A percentile compares a stretch with the other conserved stretches of the same genome.
Conservation (phyloP, 768 basidiomycete genomes). For the Tulasnella sp. region DNA sequence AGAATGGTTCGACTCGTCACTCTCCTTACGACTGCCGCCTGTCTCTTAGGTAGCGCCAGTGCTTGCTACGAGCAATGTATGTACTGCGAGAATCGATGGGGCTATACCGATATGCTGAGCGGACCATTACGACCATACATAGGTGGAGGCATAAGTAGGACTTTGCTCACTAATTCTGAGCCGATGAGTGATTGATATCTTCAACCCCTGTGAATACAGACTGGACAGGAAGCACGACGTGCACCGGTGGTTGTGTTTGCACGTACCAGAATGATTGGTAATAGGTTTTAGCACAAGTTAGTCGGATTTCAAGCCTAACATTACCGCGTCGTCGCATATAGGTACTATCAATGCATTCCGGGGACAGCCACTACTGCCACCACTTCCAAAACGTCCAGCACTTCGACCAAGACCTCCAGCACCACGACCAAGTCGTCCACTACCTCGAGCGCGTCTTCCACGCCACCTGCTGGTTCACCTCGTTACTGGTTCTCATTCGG, state of each 20-base stretch:
- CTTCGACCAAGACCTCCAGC: slow-evolving; percentile 26
- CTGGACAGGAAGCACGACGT: slow-evolving; percentile 43
- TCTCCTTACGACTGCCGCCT: neutral
- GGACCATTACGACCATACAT: neutral
- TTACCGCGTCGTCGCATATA: neutral
- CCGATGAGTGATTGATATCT: neutral
- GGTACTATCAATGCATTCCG: neutral
- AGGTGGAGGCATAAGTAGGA: slow-evolving; percentile 39
- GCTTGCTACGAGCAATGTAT: slow-evolving; percentile 24
- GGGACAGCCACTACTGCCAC: neutral
- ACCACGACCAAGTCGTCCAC: slow-evolving; percentile 26
- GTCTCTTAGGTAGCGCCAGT: neutral
- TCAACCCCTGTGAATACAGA: neutral
- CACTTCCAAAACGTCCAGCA: slow-evolving; percentile 29
- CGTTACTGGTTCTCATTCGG: slow-evolving; percentile 52
- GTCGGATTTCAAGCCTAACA: too few relatives aligned
- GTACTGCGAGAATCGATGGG: neutral
- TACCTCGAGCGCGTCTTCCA: slow-evolving; percentile 30
- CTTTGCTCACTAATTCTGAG: slow-evolving; percentile 16
- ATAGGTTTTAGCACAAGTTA: neutral
- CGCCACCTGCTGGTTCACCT: slow-evolving; percentile 34
- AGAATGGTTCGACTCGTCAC: neutral
- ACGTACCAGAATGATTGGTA: neutral
- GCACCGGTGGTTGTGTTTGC: slow-evolving; percentile 42
- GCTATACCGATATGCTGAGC: neutral